These are phyloP conservation scores for Jatropha multifida DNA, from an alignment of 441 rosid genomes.

Conservation along the genomic window DNA sequence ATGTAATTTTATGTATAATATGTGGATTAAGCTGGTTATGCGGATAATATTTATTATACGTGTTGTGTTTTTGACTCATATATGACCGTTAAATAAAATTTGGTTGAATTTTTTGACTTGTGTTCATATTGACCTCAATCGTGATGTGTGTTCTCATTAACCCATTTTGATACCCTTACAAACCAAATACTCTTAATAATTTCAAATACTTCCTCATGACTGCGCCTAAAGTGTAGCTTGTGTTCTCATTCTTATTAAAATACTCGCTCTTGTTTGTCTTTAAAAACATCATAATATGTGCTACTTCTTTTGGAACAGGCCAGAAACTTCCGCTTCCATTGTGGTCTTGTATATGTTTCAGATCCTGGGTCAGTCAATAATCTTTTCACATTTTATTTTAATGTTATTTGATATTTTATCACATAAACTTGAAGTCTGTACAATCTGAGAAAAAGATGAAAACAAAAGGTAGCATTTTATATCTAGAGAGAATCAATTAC, in stretches of 20 bases:
- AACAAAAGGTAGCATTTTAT: not conserved
- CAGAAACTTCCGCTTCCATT: slow-evolving; percentile 82
- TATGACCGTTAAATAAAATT: too few relatives aligned
- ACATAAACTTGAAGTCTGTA: not conserved
- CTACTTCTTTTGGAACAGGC: slow-evolving; percentile 58
- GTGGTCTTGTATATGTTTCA: slow-evolving; percentile 90
- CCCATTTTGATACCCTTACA: too few relatives aligned
- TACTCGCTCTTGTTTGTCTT: not conserved
- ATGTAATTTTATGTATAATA: too few relatives aligned
- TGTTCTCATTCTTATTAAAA: not conserved
- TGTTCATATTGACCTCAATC: too few relatives aligned
- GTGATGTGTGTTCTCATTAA: too few relatives aligned
- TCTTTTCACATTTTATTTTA: slow-evolving; percentile 2
- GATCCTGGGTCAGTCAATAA: slow-evolving; percentile 70
- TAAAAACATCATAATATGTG: slow-evolving; percentile 3
- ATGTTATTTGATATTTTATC: not conserved
- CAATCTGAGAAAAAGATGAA: not conserved
- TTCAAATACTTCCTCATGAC: not conserved
- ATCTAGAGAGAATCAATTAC: not conserved
- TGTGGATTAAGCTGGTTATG: too few relatives aligned
- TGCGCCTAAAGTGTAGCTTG: not conserved
- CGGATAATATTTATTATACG: too few relatives aligned
- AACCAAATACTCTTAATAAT: not conserved
- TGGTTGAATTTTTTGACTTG: too few relatives aligned
- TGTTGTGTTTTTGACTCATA: too few relatives aligned